Evolutionary conservation across 106 monocot species (phyloP).

Genomic region (Platanthera guangdongensis): DNA sequence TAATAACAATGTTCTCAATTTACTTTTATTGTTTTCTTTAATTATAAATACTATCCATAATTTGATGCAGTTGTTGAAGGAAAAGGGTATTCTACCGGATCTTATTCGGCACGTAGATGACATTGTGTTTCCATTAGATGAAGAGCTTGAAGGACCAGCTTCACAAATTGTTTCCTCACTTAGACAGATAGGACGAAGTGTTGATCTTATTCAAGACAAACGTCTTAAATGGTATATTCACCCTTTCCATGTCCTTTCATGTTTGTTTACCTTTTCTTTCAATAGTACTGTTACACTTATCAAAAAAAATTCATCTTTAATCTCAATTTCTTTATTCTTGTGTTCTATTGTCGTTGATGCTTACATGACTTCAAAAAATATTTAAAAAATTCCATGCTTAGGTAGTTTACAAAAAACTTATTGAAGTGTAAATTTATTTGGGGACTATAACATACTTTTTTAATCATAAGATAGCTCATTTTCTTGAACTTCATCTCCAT

Average conservation of each 20-base stretch:
- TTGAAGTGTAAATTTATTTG: no score
- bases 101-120: slow-evolving; percentile 73
- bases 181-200: slow-evolving; percentile 62
- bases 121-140: slow-evolving; percentile 80
- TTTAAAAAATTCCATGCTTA: background rate
- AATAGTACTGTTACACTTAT: background rate
- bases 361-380: background rate
- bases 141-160: slow-evolving; percentile 76
- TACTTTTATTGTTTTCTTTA: background rate
- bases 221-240: slow-evolving; percentile 78
- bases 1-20: background rate
- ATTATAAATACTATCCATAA: background rate
- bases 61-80: slow-evolving; percentile 71
- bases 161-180: slow-evolving; percentile 72
- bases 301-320: no score
- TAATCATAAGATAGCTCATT: background rate
- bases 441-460: no score
- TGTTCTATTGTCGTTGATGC: no score
- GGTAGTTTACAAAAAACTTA: no score
- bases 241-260: background rate
- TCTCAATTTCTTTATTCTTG: no score
- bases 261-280: background rate
- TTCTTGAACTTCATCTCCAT: background rate
- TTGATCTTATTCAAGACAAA: slow-evolving; percentile 91
- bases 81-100: slow-evolving; percentile 78